Evolutionary conservation across 495 filamentous ascomycete genomes (phyloP).

Genomic region (Xanthoparmelia taractica): DNA sequence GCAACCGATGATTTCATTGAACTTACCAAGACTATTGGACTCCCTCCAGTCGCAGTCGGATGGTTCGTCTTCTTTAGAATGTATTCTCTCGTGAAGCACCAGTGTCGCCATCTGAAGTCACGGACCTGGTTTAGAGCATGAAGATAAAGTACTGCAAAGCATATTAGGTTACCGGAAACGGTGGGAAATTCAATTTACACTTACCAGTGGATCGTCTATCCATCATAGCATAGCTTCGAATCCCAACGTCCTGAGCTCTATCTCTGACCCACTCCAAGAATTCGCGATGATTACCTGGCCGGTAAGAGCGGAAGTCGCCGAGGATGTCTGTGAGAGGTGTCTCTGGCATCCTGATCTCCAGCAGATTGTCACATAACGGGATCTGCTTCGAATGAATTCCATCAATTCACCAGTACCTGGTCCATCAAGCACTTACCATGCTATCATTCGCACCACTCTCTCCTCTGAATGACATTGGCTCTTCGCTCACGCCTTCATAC

Average conservation of each 20-base stretch:
- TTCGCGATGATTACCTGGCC: slow-evolving; percentile 74
- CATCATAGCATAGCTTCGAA: slow-evolving; percentile 56
- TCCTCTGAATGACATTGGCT: slow-evolving; percentile 68
- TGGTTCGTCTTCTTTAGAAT: slow-evolving; percentile 76
- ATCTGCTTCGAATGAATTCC: slow-evolving; percentile 45
- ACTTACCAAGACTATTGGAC: slow-evolving; percentile 75
- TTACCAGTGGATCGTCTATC: slow-evolving; percentile 39
- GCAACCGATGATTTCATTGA: not conserved
- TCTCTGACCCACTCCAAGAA: slow-evolving; percentile 67
- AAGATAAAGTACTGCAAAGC: slow-evolving; percentile 54
- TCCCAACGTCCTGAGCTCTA: slow-evolving; percentile 45
- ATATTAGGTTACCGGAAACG: slow-evolving; percentile 20
- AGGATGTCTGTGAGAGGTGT: slow-evolving; percentile 81
- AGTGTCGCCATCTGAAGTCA: slow-evolving; percentile 84
- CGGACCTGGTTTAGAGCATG: slow-evolving; percentile 71
- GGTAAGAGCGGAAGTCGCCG: slow-evolving; percentile 75
- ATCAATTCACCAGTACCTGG: not conserved
- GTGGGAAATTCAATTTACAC: not conserved
- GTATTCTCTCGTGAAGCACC: slow-evolving; percentile 92
- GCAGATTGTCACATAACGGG: slow-evolving; percentile 75
- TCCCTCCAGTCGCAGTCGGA: slow-evolving; percentile 83
- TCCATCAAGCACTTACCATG: slow-evolving; percentile 45
- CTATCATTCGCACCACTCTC: slow-evolving; percentile 87
- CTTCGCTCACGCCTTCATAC: slow-evolving; percentile 72
- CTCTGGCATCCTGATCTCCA: slow-evolving; percentile 69